Evolutionary conservation across 106 monocot species (phyloP).

Genomic region (Dactylorhiza incarnata): DNA sequence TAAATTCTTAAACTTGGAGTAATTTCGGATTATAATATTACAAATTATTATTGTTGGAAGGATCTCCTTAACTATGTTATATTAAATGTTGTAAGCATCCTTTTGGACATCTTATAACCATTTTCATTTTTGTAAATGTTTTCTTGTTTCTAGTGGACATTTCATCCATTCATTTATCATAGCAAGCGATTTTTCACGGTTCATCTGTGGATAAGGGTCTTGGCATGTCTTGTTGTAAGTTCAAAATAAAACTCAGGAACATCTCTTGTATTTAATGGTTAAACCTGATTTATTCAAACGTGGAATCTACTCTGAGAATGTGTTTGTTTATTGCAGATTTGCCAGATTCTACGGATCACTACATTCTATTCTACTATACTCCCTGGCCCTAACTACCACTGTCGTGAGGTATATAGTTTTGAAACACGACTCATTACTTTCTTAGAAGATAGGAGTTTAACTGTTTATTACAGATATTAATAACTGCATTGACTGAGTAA

Average conservation of each 20-base stretch:
- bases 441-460: not conserved
- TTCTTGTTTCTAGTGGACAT: constrained; percentile 44
- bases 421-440: not conserved
- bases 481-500: not conserved
- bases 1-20: too few relatives aligned
- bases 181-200: constrained; percentile 71
- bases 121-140: not conserved
- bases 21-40: too few relatives aligned
- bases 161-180: constrained; percentile 64
- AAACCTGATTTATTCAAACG: too few relatives aligned
- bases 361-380: constrained; percentile 88
- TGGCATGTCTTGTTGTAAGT: constrained; percentile 73
- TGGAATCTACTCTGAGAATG: too few relatives aligned
- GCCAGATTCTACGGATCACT: constrained; percentile 57
- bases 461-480: not conserved
- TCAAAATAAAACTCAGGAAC: not conserved
- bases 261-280: not conserved
- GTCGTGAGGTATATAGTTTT: constrained; percentile 49
- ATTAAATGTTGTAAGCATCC: not conserved
- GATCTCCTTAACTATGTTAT: not conserved
- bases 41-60: not conserved
- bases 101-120: not conserved
- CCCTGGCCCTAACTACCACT: constrained; percentile 79
- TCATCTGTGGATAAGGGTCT: constrained; percentile 56
- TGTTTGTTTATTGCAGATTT: constrained; percentile 28